Evolutionary conservation across 306 rosid species (phyloP).

Genomic region (Cicer yamashitae): DNA sequence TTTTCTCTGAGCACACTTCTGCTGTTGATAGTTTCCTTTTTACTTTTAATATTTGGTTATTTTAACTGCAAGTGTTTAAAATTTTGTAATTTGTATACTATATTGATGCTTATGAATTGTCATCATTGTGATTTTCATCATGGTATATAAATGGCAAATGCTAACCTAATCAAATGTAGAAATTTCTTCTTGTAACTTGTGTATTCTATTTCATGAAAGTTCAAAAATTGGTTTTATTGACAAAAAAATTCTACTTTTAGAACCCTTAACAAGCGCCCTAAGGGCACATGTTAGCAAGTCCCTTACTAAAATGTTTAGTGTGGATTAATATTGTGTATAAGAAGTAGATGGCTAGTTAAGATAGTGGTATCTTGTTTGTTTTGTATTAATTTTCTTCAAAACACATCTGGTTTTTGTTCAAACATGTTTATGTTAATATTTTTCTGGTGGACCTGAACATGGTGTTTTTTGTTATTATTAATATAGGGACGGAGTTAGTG

Average conservation of each 20-base stretch:
- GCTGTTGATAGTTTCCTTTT: background rate
- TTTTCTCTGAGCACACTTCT: background rate
- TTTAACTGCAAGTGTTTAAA: background rate
- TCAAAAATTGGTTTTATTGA: no score
- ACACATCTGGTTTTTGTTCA: background rate
- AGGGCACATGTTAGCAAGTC: no score
- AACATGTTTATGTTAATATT: conserved; percentile 26
- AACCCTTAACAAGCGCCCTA: no score
- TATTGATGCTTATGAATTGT: background rate
- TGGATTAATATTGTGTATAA: background rate
- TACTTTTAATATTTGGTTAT: background rate
- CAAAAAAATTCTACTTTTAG: no score
- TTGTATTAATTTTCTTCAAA: background rate
- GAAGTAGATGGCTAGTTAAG: background rate
- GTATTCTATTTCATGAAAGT: no score
- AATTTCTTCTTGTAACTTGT: no score
- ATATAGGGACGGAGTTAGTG: conserved; percentile 97
- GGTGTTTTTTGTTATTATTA: conserved; percentile 11
- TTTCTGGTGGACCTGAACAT: conserved; percentile 11
- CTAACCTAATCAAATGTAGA: no score
- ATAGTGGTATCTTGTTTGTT: conserved; percentile 1
- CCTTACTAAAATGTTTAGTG: background rate
- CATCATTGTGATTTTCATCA: conserved; percentile 8
- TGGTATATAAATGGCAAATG: background rate
- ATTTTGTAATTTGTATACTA: background rate